Conservation (phyloP, 2,329 filamentous ascomycete genomes). For the Sporothrix inflata region DNA sequence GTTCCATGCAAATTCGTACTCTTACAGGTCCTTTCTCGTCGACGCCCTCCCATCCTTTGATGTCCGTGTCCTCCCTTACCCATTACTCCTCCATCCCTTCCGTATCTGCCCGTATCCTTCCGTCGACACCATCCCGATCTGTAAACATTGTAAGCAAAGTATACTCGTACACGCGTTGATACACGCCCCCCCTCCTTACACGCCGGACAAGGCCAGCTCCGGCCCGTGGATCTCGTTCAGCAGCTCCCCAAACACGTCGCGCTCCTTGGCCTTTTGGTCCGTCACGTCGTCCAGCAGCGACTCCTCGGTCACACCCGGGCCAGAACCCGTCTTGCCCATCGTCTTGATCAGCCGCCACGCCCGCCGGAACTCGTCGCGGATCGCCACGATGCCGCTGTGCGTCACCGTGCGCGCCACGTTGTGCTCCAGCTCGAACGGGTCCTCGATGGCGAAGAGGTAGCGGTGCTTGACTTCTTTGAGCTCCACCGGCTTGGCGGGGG, state of each 20-base stretch:
- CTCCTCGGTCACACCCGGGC: slow-evolving; percentile 43
- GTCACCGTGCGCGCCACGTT: slow-evolving; percentile 88
- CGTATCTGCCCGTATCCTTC: not conserved
- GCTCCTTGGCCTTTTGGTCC: slow-evolving; percentile 42
- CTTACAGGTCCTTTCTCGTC: not conserved
- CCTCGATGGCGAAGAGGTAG: slow-evolving; percentile 87
- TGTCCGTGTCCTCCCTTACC: not conserved
- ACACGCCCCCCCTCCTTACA: not conserved
- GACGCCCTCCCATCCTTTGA: not conserved
- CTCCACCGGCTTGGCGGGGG: slow-evolving; percentile 43
- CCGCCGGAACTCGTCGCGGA: slow-evolving; percentile 81
- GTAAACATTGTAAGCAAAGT: not conserved
- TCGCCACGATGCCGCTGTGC: slow-evolving; percentile 77
- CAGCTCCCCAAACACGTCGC: slow-evolving; percentile 43
- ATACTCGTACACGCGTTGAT: not conserved
- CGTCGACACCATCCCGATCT: not conserved
- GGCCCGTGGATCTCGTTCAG: slow-evolving; percentile 48
- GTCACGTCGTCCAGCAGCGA: slow-evolving; percentile 57
- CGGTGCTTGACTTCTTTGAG: slow-evolving; percentile 74
- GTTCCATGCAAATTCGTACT: not conserved
- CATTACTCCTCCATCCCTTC: not conserved
- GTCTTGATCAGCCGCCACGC: slow-evolving; percentile 72
- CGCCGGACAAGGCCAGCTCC: slow-evolving; percentile 19
- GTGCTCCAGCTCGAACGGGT: slow-evolving; percentile 86
- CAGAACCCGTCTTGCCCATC: slow-evolving; percentile 44